Evolutionary conservation across 148 eudicot genomes (phyloP), one percentile per base, ranked within the genome.

Genomic region (Camellia japonica): DNA sequence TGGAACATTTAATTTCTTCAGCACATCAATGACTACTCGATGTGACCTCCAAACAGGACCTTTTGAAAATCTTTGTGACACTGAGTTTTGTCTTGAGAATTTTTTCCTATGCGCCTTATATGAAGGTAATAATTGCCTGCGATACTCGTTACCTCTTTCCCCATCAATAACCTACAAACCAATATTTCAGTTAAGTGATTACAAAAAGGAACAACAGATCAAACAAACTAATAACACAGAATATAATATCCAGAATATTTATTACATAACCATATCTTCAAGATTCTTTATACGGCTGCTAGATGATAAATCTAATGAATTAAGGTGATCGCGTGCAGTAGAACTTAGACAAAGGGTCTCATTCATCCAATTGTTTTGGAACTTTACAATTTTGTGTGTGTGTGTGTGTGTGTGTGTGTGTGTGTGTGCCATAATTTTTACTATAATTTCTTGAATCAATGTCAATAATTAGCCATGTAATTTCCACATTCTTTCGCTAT

Each of bases 71-170:
- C 79, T 83, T 46, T 56, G 80, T 18, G 86, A 51, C 16, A 80
- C 82, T 47, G 87, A 80, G 41, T 78, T 71, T 70, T 79, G 83
- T 47, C 82, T 84, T 16, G 76, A 68, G 65, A 80, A 89, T 55
- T 87, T 90, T 68, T 88, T 83, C 84, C 97, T 87, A 65, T 90
- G 91, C 52, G 93, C 92, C 88, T 95, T 95, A 83, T 95, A 95
- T 65, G 99, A 93, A 46, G 99, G 94, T 71, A 95, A 86, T 76
- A 92, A 49, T 72, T 86, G 91, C 80, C 90, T 87, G 54, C 99
- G 87, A 67, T 90, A 87, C 60, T 88, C 92, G 82, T 92, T 87
- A 20, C 97, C 93, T 80, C 94, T 84, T 87, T 95, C 97, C 66
- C 99, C 97, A 85, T 95, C 99, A 78, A 92, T 76, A 73, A 95